These are phyloP conservation scores for Suillus luteus DNA, from an alignment of 768 basidiomycete genomes.

Conservation along the genomic window DNA sequence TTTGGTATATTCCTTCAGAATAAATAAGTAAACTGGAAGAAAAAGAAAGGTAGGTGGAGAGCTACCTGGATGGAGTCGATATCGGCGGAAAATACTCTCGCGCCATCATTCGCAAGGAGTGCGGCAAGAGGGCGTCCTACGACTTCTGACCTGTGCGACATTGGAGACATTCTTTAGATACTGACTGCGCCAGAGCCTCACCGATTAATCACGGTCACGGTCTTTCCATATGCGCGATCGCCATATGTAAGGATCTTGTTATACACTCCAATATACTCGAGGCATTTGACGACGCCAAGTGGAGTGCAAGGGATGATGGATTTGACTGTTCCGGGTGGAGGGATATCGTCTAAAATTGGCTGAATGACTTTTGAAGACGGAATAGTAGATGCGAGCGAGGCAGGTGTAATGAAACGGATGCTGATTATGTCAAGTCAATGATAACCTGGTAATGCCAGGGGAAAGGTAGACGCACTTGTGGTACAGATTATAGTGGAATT, in stretches of 20 bases:
- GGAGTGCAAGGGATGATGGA: constrained; percentile 98
- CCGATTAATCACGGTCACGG: constrained; percentile 94
- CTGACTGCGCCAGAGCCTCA: constrained; percentile 31
- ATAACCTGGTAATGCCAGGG: not conserved
- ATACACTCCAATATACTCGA: constrained; percentile 91
- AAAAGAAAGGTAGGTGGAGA: not conserved
- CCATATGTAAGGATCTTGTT: constrained; percentile 92
- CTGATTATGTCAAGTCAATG: constrained; percentile 30
- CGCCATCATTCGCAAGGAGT: constrained; percentile 93
- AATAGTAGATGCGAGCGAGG: constrained; percentile 57
- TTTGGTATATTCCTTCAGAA: constrained; percentile 84
- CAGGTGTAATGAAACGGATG: constrained; percentile 88
- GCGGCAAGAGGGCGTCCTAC: constrained; percentile 97
- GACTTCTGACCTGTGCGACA: constrained; percentile 78
- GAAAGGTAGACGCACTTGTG: constrained; percentile 68
- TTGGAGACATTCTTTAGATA: constrained; percentile 7
- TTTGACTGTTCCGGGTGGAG: constrained; percentile 87
- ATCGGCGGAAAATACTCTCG: constrained; percentile 92
- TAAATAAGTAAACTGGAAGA: constrained; percentile 9
- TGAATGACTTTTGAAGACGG: constrained; percentile 32
- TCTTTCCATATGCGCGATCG: constrained; percentile 92
- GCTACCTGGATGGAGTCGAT: constrained; percentile 87
- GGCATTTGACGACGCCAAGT: constrained; percentile 91
- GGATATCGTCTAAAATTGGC: constrained; percentile 52
- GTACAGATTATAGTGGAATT: constrained; percentile 93